phyloP scores from a whole-genome alignment of 2,329 filamentous ascomycete species.

The Aureobasidium uvarum region DNA sequence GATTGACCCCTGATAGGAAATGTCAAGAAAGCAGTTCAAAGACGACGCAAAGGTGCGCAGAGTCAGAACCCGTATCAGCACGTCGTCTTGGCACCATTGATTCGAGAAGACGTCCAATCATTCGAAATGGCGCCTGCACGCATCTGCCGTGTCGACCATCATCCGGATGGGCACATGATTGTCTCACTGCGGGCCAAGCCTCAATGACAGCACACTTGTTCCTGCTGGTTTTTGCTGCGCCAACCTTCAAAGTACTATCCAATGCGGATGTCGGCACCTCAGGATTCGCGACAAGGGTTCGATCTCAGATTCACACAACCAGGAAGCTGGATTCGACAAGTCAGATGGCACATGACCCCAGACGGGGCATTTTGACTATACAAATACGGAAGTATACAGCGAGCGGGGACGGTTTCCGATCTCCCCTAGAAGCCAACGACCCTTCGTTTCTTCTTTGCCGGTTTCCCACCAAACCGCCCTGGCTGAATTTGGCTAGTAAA shows the following conservation, averaged over 20 bases:
- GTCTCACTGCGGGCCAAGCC: conserved; percentile 16
- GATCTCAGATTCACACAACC: conserved; percentile 2
- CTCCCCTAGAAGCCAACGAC: conserved; percentile 40
- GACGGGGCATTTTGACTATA: neutral
- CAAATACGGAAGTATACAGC: conserved; percentile 17
- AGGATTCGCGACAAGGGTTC: conserved; percentile 7
- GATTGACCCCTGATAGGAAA: neutral
- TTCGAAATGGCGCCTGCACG: neutral
- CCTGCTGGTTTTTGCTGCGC: conserved; percentile 1
- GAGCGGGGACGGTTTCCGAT: conserved; percentile 2
- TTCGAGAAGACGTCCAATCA: conserved; percentile 21
- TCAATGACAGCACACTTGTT: conserved; percentile 22
- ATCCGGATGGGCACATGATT: conserved; percentile 5
- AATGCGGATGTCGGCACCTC: conserved; percentile 9
- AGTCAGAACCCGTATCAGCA: neutral
- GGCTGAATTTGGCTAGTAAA: conserved; percentile 38
- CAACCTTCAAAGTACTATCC: neutral
- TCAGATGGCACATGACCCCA: conserved; percentile 3
- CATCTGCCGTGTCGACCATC: conserved; percentile 11
- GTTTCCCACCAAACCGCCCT: conserved; percentile 38
- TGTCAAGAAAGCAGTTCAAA: conserved; percentile 8
- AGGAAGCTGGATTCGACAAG: conserved; percentile 1
- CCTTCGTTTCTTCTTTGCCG: conserved; percentile 46
- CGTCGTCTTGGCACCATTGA: neutral
- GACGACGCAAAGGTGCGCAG: neutral